Percentiles rank a stretch among this genome's conserved stretches.
Evolutionary conservation across 768 basidiomycete species (phyloP).

Genomic region (Pleurotus salmoneostramineus): DNA sequence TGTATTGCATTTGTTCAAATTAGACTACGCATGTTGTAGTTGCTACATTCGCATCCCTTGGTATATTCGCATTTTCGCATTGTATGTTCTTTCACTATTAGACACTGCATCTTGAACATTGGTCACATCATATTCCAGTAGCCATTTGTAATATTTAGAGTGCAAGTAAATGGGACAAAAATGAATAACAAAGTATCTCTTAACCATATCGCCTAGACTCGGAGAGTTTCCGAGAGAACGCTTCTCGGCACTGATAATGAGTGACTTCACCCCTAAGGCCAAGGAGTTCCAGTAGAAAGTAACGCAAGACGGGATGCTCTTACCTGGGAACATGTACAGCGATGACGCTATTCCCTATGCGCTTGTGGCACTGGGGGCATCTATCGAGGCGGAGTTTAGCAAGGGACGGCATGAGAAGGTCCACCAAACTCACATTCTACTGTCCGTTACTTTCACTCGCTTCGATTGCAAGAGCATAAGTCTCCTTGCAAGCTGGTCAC

Average conservation of each 20-base stretch:
- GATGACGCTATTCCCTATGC: constrained; percentile 89
- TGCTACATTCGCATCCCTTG: background rate
- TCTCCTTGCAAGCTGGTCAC: constrained; percentile 70
- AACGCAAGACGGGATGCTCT: constrained; percentile 18
- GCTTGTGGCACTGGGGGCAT: constrained; percentile 95
- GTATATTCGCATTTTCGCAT: too few relatives aligned
- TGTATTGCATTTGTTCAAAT: constrained; percentile 2
- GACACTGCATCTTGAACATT: background rate
- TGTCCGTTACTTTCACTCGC: constrained; percentile 87
- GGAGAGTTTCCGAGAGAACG: constrained; percentile 58
- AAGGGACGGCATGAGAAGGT: background rate
- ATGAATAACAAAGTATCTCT: background rate
- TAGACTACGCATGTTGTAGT: constrained; percentile 6
- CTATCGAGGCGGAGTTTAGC: constrained; percentile 32
- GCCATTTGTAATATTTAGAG: background rate
- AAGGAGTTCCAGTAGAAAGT: background rate
- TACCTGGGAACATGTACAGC: constrained; percentile 89
- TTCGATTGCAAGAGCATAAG: constrained; percentile 76
- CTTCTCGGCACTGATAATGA: constrained; percentile 92
- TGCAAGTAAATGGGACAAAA: background rate
- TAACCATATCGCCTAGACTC: constrained; percentile 32
- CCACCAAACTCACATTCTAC: constrained; percentile 71
- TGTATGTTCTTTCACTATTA: too few relatives aligned
- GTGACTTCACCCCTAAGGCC: constrained; percentile 84
- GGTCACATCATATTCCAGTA: background rate